Conservation (phyloP, 2,329 filamentous ascomycete species). For the Fusarium papillatum region DNA sequence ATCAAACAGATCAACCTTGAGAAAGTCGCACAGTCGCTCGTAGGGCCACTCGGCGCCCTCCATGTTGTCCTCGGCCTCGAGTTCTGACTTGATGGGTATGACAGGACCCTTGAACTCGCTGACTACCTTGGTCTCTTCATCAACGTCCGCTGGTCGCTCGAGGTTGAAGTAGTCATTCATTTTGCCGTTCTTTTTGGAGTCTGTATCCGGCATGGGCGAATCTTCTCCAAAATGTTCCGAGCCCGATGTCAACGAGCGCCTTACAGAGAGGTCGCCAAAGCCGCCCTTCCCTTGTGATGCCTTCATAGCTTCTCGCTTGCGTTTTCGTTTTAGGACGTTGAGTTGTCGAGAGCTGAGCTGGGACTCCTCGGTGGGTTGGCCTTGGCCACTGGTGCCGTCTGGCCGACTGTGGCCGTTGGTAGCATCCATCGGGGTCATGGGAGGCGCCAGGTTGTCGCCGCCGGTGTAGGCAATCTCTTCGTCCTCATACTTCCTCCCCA, state of each 20-base stretch:
- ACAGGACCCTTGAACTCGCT: constrained; percentile 93
- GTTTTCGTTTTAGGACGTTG: constrained; percentile 94
- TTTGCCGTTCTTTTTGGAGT: constrained; percentile 73
- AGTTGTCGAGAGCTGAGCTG: constrained; percentile 92
- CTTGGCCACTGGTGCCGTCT: constrained; percentile 55
- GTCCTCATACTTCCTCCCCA: constrained; percentile 88
- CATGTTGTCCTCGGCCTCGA: constrained; percentile 82
- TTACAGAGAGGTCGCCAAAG: constrained; percentile 86
- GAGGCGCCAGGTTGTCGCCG: constrained; percentile 59
- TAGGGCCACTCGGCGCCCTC: constrained; percentile 94
- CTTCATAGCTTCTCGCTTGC: constrained; percentile 90
- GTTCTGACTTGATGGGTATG: constrained; percentile 86
- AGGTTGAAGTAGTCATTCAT: constrained; percentile 91
- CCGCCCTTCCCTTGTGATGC: constrained; percentile 89
- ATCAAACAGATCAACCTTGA: constrained; percentile 95
- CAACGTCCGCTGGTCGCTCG: constrained; percentile 81
- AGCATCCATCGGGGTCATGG: constrained; percentile 60
- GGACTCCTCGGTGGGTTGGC: constrained; percentile 70
- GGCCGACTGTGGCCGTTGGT: constrained; percentile 48
- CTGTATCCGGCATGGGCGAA: constrained; percentile 63
- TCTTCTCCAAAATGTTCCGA: constrained; percentile 75
- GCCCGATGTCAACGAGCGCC: constrained; percentile 71
- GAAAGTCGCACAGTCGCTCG: constrained; percentile 92
- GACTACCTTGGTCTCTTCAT: constrained; percentile 93
- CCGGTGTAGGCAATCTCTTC: constrained; percentile 76